Evolutionary conservation across 2,329 filamentous ascomycete species (phyloP).

Genomic region (Aureobasidium subglaciale): DNA sequence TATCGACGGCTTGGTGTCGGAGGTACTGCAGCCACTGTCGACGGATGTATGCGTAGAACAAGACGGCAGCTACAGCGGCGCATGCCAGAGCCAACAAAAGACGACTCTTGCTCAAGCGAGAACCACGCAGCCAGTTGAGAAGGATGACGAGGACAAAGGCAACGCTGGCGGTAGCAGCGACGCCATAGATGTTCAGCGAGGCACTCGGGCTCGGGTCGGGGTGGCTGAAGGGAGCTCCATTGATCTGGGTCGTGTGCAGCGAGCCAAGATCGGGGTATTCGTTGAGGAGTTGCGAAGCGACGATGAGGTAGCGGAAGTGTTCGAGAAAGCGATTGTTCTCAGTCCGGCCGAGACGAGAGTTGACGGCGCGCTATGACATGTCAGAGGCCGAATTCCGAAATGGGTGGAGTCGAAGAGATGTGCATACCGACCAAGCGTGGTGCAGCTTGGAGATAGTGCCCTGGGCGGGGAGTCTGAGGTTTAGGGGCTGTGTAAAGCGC

Average conservation of each 20-base stretch:
- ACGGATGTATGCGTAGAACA: constrained; percentile 65
- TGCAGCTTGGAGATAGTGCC: constrained; percentile 23
- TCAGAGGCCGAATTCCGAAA: background rate
- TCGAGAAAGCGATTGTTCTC: constrained; percentile 84
- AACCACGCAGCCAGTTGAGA: constrained; percentile 56
- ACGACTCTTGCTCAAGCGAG: constrained; percentile 46
- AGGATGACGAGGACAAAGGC: constrained; percentile 60
- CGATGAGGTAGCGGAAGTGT: constrained; percentile 86
- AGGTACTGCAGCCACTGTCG: constrained; percentile 77
- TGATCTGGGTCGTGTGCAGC: constrained; percentile 27
- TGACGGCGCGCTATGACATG: constrained; percentile 51
- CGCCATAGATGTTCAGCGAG: constrained; percentile 37
- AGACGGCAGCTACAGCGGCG: constrained; percentile 46
- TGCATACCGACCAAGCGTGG: constrained; percentile 14
- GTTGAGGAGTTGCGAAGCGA: constrained; percentile 81
- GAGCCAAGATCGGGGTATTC: constrained; percentile 48
- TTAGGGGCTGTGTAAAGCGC: constrained; percentile 40
- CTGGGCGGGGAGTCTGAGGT: constrained; percentile 29
- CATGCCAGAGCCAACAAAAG: constrained; percentile 41
- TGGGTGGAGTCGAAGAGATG: background rate
- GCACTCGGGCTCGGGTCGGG: background rate
- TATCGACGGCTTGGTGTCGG: constrained; percentile 64
- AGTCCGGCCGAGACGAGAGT: constrained; percentile 63
- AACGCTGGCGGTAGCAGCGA: constrained; percentile 55
- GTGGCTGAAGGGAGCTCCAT: background rate